A percentile compares a stretch with the other conserved stretches of the same genome.
Conservation (phyloP, 2,329 filamentous ascomycete species). For the Microcyclosporella mali region DNA sequence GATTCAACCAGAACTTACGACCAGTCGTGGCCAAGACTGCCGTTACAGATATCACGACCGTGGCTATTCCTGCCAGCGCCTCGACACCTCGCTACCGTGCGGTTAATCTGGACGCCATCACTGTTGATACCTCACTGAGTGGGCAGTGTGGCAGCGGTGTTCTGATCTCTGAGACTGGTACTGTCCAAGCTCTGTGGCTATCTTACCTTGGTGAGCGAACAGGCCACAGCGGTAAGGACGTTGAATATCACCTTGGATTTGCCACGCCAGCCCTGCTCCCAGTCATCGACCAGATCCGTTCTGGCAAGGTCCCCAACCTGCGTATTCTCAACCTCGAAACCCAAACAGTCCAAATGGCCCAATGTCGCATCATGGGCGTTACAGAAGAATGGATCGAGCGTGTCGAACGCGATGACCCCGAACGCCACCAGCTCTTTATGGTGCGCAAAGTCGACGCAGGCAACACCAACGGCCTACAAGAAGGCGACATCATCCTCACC, state of each 20-base stretch:
- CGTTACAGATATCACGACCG: slow-evolving; percentile 94
- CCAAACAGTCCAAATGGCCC: slow-evolving; percentile 91
- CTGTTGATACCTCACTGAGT: slow-evolving; percentile 86
- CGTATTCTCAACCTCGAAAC: slow-evolving; percentile 92
- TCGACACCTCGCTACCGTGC: slow-evolving; percentile 88
- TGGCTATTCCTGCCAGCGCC: slow-evolving; percentile 89
- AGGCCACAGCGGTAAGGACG: slow-evolving; percentile 72
- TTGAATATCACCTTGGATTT: slow-evolving; percentile 92
- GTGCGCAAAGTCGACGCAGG: slow-evolving; percentile 75
- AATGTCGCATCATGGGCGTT: slow-evolving; percentile 94
- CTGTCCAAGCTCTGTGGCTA: slow-evolving; percentile 91
- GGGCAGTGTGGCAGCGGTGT: slow-evolving; percentile 92
- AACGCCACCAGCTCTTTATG: slow-evolving; percentile 97
- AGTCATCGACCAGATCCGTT: slow-evolving; percentile 79
- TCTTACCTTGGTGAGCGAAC: slow-evolving; percentile 91
- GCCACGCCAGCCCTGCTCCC: slow-evolving; percentile 83
- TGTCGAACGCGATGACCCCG: slow-evolving; percentile 79
- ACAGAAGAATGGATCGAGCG: slow-evolving; percentile 92
- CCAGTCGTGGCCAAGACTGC: slow-evolving; percentile 91
- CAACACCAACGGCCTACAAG: slow-evolving; percentile 57
- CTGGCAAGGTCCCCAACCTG: slow-evolving; percentile 70
- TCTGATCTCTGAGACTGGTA: slow-evolving; percentile 79
- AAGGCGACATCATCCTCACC: slow-evolving; percentile 88
- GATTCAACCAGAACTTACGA: slow-evolving; percentile 93
- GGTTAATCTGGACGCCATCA: slow-evolving; percentile 94